A percentile compares a stretch with the other conserved stretches of the same genome.
These are phyloP conservation scores for Penicillium hesseltinei DNA, from an alignment of 2,329 filamentous ascomycete species.

Conservation along the genomic window DNA sequence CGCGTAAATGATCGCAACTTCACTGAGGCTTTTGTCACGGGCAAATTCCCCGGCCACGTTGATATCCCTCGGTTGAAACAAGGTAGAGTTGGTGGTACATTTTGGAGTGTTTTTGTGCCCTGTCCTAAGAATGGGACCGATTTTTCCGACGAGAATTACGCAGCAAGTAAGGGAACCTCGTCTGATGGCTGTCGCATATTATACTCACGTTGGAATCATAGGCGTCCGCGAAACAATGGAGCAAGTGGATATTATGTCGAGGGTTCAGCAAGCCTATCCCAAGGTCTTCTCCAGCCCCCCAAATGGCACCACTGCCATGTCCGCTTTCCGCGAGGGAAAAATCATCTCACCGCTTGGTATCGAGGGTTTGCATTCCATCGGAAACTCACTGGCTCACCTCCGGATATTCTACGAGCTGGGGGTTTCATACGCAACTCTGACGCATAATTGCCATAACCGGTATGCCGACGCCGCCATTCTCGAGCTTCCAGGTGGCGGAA, in stretches of 20 bases:
- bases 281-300: slow-evolving; percentile 55
- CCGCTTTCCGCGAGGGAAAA: slow-evolving; percentile 59
- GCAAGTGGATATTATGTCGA: slow-evolving; percentile 38
- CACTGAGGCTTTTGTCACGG: slow-evolving; percentile 69
- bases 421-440: slow-evolving; percentile 83
- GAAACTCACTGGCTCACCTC: slow-evolving; percentile 67
- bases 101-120: slow-evolving; percentile 83
- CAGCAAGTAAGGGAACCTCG: slow-evolving; percentile 51
- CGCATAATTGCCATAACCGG: slow-evolving; percentile 88
- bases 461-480: slow-evolving; percentile 79
- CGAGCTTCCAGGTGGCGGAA: slow-evolving; percentile 33
- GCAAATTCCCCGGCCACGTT: slow-evolving; percentile 67
- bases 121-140: slow-evolving; percentile 72
- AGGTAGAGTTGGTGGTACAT: slow-evolving; percentile 72
- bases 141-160: slow-evolving; percentile 72
- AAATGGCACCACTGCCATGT: slow-evolving; percentile 60
- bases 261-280: slow-evolving; percentile 35
- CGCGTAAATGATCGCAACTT: slow-evolving; percentile 75
- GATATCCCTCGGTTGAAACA: slow-evolving; percentile 72
- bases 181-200: slow-evolving; percentile 23
- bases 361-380: slow-evolving; percentile 91
- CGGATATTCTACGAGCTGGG: slow-evolving; percentile 74
- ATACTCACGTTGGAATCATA: slow-evolving; percentile 7
- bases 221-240: slow-evolving; percentile 36
- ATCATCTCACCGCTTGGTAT: slow-evolving; percentile 77